Evolutionary conservation across 2,329 filamentous ascomycete genomes (phyloP).

Genomic region (Torrubiella hemipterigena): DNA sequence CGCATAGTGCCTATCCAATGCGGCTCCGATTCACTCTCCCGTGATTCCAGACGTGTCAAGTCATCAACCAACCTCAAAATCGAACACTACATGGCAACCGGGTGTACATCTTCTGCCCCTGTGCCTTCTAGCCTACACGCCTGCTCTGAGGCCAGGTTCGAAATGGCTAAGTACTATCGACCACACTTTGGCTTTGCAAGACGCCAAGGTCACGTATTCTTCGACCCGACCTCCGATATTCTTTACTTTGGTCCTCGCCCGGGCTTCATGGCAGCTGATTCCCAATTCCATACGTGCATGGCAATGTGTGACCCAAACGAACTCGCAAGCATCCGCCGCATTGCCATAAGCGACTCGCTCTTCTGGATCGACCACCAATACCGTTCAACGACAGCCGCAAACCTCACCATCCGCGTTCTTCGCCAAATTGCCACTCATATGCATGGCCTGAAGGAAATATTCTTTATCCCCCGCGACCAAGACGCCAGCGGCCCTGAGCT

Average conservation of each 20-base stretch:
- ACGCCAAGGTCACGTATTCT: slow-evolving; percentile 26
- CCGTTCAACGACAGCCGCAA: slow-evolving; percentile 25
- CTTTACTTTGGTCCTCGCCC: slow-evolving; percentile 34
- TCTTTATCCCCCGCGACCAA: slow-evolving; percentile 29
- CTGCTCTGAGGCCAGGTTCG: slow-evolving; percentile 32
- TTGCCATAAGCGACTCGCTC: slow-evolving; percentile 33
- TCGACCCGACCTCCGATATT: slow-evolving; percentile 28
- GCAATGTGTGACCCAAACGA: slow-evolving; percentile 27
- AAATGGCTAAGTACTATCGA: slow-evolving; percentile 27
- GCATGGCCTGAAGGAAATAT: slow-evolving; percentile 26
- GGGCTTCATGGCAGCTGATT: slow-evolving; percentile 31
- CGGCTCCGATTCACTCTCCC: slow-evolving; percentile 18
- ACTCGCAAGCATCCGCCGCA: slow-evolving; percentile 24
- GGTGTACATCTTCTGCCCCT: slow-evolving; percentile 27
- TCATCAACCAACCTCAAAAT: background rate
- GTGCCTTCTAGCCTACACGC: slow-evolving; percentile 32
- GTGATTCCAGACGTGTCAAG: slow-evolving; percentile 7
- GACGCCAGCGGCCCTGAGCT: slow-evolving; percentile 11
- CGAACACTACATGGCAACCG: slow-evolving; percentile 8
- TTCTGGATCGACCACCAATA: slow-evolving; percentile 24
- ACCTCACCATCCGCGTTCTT: slow-evolving; percentile 26
- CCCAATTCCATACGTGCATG: slow-evolving; percentile 32
- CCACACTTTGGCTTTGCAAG: slow-evolving; percentile 29
- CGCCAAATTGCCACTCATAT: slow-evolving; percentile 24
- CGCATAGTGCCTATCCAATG: slow-evolving; percentile 32